Evolutionary conservation across 345 rosid genomes (phyloP).

Genomic region (Draba incana): DNA sequence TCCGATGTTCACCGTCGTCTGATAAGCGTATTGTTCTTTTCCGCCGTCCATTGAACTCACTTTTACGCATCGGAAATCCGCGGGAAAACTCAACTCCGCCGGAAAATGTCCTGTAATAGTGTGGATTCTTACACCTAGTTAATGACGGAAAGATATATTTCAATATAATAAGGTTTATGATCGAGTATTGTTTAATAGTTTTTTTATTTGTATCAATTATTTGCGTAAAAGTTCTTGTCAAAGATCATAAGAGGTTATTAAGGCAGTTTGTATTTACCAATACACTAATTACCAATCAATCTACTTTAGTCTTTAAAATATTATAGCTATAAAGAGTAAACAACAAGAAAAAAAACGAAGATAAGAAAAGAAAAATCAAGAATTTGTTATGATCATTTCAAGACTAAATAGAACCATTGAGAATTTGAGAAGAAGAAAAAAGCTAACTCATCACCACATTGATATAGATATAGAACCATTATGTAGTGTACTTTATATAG

Average conservation of each 20-base stretch:
- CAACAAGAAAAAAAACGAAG: neutral
- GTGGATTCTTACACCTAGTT: conserved; percentile 50
- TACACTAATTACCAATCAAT: neutral
- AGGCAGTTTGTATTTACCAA: conserved; percentile 1
- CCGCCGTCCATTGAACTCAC: conserved; percentile 52
- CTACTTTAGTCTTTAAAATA: neutral
- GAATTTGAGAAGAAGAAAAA: neutral
- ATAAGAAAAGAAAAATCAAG: no score
- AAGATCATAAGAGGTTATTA: conserved; percentile 2
- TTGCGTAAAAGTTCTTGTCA: neutral
- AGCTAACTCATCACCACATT: conserved; percentile 3
- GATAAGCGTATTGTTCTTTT: conserved; percentile 51
- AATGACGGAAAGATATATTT: conserved; percentile 11
- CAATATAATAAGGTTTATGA: neutral
- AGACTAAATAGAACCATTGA: neutral
- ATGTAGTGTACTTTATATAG: conserved; percentile 7
- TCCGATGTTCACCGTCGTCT: conserved; percentile 52
- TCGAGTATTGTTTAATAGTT: neutral
- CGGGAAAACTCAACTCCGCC: conserved; percentile 49
- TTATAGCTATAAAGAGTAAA: neutral
- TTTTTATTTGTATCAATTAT: neutral
- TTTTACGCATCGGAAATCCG: conserved; percentile 54
- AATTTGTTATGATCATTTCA: neutral
- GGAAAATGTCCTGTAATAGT: conserved; percentile 47
- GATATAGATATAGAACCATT: neutral